These are phyloP conservation scores for Phytophthora multivora DNA, from an alignment of 352 stramenopile genomes.

Conservation along the genomic window DNA sequence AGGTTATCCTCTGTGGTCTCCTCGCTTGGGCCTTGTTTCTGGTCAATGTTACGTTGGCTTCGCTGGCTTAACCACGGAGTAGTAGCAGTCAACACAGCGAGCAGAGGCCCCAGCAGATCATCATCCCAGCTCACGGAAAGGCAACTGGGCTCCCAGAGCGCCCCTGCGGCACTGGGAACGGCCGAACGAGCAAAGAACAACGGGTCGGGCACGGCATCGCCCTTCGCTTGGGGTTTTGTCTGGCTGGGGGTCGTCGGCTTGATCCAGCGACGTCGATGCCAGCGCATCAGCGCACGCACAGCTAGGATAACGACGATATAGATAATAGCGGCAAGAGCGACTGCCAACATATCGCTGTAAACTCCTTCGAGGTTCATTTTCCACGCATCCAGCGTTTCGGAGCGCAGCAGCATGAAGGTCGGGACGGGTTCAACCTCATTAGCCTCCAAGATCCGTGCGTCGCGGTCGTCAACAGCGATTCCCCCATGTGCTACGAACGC, in stretches of 20 bases:
- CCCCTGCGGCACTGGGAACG: conserved; percentile 50
- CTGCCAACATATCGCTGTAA: conserved; percentile 55
- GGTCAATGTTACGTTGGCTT: conserved; percentile 12
- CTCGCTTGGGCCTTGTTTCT: conserved; percentile 12
- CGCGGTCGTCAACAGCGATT: conserved; percentile 39
- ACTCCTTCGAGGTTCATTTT: conserved; percentile 64
- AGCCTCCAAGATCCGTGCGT: conserved; percentile 55
- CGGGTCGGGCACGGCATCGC: conserved; percentile 31
- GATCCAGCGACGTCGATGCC: conserved; percentile 24
- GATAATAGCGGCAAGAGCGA: conserved; percentile 43
- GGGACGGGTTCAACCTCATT: conserved; percentile 55
- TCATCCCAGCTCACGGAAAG: conserved; percentile 62
- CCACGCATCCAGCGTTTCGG: conserved; percentile 57
- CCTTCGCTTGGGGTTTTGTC: conserved; percentile 20
- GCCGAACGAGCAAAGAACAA: conserved; percentile 52
- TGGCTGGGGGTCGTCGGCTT: conserved; percentile 21
- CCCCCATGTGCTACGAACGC: conserved; percentile 44
- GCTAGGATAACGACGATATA: conserved; percentile 40
- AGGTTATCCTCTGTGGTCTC: neutral
- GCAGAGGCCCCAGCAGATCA: conserved; percentile 45
- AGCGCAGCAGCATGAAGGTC: conserved; percentile 64
- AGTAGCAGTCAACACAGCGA: conserved; percentile 23
- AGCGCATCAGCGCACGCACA: conserved; percentile 26
- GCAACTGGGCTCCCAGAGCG: conserved; percentile 58
- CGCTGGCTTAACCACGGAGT: conserved; percentile 18